These are phyloP conservation scores for Boletus rufocinnamomeus DNA, from an alignment of 768 basidiomycete genomes.

Conservation along the genomic window DNA sequence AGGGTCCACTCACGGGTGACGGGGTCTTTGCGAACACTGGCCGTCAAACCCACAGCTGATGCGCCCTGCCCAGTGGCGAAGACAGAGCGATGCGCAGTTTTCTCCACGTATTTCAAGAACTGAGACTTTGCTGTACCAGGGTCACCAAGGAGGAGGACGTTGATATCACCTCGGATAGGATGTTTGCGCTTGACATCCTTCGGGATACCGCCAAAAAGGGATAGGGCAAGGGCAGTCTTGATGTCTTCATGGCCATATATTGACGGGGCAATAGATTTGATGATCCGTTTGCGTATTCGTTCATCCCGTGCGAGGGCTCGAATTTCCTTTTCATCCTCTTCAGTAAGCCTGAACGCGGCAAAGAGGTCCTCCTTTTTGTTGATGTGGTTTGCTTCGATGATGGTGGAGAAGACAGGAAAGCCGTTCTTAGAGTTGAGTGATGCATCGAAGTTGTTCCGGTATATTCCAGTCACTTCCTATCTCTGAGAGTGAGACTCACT, in stretches of 20 bases:
- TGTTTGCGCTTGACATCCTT: slow-evolving; percentile 98
- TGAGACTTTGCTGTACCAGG: slow-evolving; percentile 99
- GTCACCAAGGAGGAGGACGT: slow-evolving; percentile 93
- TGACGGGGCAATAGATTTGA: slow-evolving; percentile 98
- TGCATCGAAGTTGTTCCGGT: slow-evolving; percentile 98
- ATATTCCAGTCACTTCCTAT: slow-evolving; percentile 96
- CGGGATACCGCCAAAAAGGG: slow-evolving; percentile 89
- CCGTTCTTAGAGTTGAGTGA: slow-evolving; percentile 98
- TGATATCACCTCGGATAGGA: slow-evolving; percentile 96
- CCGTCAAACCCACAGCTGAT: slow-evolving; percentile 96
- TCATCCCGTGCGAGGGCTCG: slow-evolving; percentile 85
- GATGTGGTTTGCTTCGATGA: slow-evolving; percentile 97
- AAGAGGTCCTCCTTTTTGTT: slow-evolving; percentile 99
- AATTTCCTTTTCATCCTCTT: slow-evolving; percentile 95
- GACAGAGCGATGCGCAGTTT: slow-evolving; percentile 96
- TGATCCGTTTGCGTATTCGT: slow-evolving; percentile 93
- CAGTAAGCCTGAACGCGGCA: slow-evolving; percentile 95
- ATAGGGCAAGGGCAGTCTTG: slow-evolving; percentile 95
- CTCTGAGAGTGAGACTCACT: slow-evolving; percentile 10
- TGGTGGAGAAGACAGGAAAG: slow-evolving; percentile 98
- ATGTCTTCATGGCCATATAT: slow-evolving; percentile 99
- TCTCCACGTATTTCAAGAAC: slow-evolving; percentile 98
- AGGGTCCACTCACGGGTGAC: slow-evolving; percentile 98
- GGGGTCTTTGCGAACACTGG: slow-evolving; percentile 98
- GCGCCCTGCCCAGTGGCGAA: slow-evolving; percentile 99